phyloP scores from a whole-genome alignment of 768 basidiomycete genomes.

The Trichaptum fuscoviolaceum region DNA sequence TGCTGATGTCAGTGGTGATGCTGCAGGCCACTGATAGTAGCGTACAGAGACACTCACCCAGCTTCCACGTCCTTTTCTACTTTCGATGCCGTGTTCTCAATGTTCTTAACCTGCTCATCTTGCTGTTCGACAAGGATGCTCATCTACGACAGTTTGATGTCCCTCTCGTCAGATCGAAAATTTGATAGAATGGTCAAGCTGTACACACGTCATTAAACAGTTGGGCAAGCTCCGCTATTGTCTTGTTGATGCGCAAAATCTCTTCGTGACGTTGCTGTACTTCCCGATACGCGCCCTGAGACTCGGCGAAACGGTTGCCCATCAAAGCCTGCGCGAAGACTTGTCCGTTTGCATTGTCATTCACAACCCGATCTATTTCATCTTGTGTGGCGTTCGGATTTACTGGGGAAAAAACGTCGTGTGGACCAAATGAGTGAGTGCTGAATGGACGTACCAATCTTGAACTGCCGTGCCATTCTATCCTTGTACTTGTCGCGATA shows the following conservation, averaged over 20 bases:
- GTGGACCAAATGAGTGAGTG: background rate
- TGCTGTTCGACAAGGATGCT: slow-evolving; percentile 73
- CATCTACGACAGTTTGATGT: no score
- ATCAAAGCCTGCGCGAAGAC: slow-evolving; percentile 77
- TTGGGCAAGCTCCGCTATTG: slow-evolving; percentile 83
- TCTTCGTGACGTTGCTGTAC: slow-evolving; percentile 88
- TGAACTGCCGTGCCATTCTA: slow-evolving; percentile 69
- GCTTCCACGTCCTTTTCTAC: slow-evolving; percentile 66
- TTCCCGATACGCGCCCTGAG: slow-evolving; percentile 77
- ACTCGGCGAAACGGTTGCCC: slow-evolving; percentile 77
- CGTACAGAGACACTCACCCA: slow-evolving; percentile 50
- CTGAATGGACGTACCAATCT: slow-evolving; percentile 56
- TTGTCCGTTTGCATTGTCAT: slow-evolving; percentile 65
- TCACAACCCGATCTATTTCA: slow-evolving; percentile 69
- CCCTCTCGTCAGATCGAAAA: no score
- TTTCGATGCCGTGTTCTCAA: slow-evolving; percentile 56
- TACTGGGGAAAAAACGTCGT: slow-evolving; percentile 35
- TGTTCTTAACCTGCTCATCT: slow-evolving; percentile 60
- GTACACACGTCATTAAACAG: slow-evolving; percentile 72
- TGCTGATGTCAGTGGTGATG: slow-evolving; percentile 9
- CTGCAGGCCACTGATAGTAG: background rate
- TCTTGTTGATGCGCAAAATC: slow-evolving; percentile 78
- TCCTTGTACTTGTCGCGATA: slow-evolving; percentile 58
- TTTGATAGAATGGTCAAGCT: slow-evolving; percentile 2
- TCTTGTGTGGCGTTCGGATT: slow-evolving; percentile 84